Evolutionary conservation across 495 filamentous ascomycete genomes (phyloP).

Genomic region (Xylaria scruposa): DNA sequence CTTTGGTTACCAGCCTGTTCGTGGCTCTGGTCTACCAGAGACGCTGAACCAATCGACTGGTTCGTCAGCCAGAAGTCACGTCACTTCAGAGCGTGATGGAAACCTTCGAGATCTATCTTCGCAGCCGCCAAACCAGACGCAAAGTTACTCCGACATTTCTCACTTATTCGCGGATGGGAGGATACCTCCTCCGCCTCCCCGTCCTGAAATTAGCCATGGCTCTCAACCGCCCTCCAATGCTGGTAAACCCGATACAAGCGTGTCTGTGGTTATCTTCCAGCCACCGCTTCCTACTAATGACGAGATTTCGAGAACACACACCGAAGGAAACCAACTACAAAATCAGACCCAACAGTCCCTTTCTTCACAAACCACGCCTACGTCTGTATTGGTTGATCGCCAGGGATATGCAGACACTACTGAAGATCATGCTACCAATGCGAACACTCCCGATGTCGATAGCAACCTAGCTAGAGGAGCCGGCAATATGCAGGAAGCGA

Average conservation of each 20-base stretch:
- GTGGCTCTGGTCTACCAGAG: not conserved
- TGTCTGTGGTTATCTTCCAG: not conserved
- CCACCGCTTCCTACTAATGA: not conserved
- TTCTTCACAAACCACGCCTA: not conserved
- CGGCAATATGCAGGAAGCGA: not conserved
- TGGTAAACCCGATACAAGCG: not conserved
- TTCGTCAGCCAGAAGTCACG: not conserved
- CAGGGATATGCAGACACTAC: not conserved
- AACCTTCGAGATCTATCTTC: not conserved
- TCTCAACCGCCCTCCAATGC: not conserved
- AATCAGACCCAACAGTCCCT: not conserved
- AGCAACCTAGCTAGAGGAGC: no score
- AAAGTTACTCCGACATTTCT: slow-evolving; percentile 2
- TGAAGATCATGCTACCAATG: not conserved
- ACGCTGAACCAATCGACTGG: not conserved
- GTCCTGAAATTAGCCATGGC: not conserved
- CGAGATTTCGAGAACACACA: not conserved
- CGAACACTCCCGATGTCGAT: not conserved
- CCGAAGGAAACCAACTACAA: not conserved
- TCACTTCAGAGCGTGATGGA: not conserved
- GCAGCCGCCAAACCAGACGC: not conserved
- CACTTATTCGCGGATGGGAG: slow-evolving; percentile 9
- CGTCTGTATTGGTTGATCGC: not conserved
- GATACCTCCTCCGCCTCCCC: slow-evolving; percentile 15
- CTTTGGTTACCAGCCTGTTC: slow-evolving; percentile 13